Evolutionary conservation across 1,139 yeast genomes (phyloP).

Genomic region (Sugiyamaella grinbergsii): DNA sequence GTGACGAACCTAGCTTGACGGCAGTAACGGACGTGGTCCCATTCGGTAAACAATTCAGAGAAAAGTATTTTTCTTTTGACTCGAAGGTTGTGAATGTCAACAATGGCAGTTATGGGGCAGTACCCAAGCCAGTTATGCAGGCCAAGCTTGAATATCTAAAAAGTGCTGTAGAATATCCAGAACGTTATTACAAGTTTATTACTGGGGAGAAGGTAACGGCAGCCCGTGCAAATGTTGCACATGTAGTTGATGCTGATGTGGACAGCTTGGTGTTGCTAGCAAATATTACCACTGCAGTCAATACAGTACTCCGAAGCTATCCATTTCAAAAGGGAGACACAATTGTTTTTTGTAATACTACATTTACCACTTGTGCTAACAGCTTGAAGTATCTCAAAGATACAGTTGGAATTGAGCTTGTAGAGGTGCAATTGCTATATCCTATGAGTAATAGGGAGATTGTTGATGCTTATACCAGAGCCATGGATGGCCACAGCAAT

Average conservation of each 20-base stretch:
- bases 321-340: slow-evolving; percentile 59
- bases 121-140: slow-evolving; percentile 29
- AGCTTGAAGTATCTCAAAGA: slow-evolving; percentile 53
- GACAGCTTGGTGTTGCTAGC: slow-evolving; percentile 52
- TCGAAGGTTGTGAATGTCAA: slow-evolving; percentile 29
- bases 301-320: slow-evolving; percentile 57
- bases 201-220: slow-evolving; percentile 44
- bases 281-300: slow-evolving; percentile 66
- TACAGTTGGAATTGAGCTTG: slow-evolving; percentile 48
- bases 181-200: slow-evolving; percentile 21
- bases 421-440: slow-evolving; percentile 51
- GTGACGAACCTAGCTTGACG: no score
- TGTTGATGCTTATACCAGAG: slow-evolving; percentile 46
- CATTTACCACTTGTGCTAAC: slow-evolving; percentile 60
- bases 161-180: slow-evolving; percentile 21
- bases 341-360: slow-evolving; percentile 54
- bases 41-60: slow-evolving; percentile 57
- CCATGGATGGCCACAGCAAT: slow-evolving; percentile 35
- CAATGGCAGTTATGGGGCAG: slow-evolving; percentile 34
- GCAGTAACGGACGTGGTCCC: slow-evolving; percentile 13
- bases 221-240: slow-evolving; percentile 44
- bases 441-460: slow-evolving; percentile 56
- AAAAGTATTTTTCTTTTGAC: slow-evolving; percentile 47
- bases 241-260: slow-evolving; percentile 49
- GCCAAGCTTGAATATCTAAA: slow-evolving; percentile 22